Evolutionary conservation across 192 early-diverging fungal genomes (phyloP), one percentile per base, ranked within the genome.

Genomic region (Backusella circina): DNA sequence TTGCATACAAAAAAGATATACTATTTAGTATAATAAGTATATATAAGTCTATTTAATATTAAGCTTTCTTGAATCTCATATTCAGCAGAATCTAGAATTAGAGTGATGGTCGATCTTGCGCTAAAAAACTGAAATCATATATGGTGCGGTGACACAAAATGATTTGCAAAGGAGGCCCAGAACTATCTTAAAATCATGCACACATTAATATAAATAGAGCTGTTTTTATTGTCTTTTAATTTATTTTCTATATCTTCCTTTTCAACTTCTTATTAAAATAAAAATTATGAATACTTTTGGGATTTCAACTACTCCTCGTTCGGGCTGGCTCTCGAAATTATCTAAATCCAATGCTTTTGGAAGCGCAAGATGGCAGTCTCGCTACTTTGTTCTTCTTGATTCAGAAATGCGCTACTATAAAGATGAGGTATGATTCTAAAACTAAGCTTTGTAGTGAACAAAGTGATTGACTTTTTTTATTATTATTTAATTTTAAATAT

Each of bases 391-490:
- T 26, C 47, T 78, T 36, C 71, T 78, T 16, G 70, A 72, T 68
- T 68, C 71, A 37, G 76, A 78, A 39, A 26, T 78, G 26, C 44
- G 76, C 6, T 78, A 78, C 26, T 78, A 78, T 57, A 78, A 78
- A 39, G 66, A 51, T 41, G 67, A 68, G 54, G 54, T 57, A 57
- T 26, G 23, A 12, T n/a, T 57, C 18, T 57, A 57, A 26, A 23
- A 57, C 23, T 21, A 57, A 57, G 10, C 26, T 47, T 5, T 47
- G n/a, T 21, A 47, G 44, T 21, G 18, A 47, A 47, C n/a, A 47
- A 47, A 47, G 7, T 47, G 5, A 47, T 47, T 47, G 3, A 61
- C 26, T 28, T 61, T 51, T 21, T 21, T 51, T n/a, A n/a, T n/a
- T n/a, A n/a, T n/a, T n/a, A n/a, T n/a, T n/a, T n/a, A n/a, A 21